phyloP scores from a whole-genome alignment of 2,329 filamentous ascomycete genomes.

The Alternaria sp. region DNA sequence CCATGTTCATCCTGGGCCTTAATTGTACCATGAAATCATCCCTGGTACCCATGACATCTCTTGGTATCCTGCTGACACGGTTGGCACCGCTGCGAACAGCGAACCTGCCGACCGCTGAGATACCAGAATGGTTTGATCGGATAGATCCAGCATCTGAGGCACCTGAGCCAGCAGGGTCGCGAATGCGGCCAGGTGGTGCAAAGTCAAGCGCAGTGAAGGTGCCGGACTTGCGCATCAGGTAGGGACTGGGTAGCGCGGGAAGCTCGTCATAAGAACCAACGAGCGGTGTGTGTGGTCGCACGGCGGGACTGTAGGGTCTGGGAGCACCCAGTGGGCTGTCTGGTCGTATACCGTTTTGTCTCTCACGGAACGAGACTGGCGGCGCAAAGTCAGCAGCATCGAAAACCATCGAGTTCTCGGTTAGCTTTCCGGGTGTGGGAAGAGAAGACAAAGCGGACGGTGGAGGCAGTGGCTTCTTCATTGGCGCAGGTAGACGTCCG shows the following conservation, averaged over 20 bases:
- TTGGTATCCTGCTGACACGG: slow-evolving; percentile 83
- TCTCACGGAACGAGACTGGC: slow-evolving; percentile 68
- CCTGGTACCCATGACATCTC: slow-evolving; percentile 80
- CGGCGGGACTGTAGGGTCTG: slow-evolving; percentile 76
- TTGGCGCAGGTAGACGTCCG: slow-evolving; percentile 45
- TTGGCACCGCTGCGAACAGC: slow-evolving; percentile 83
- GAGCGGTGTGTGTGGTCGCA: slow-evolving; percentile 80
- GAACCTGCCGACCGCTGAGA: slow-evolving; percentile 74
- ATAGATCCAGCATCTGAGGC: slow-evolving; percentile 59
- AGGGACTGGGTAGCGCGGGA: slow-evolving; percentile 83
- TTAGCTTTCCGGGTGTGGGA: slow-evolving; percentile 85
- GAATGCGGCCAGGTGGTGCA: slow-evolving; percentile 78
- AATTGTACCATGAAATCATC: slow-evolving; percentile 70
- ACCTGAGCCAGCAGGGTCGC: slow-evolving; percentile 50
- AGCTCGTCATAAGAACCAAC: slow-evolving; percentile 89
- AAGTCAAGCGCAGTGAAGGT: slow-evolving; percentile 85
- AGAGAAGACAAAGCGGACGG: slow-evolving; percentile 77
- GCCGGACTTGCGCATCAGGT: slow-evolving; percentile 77
- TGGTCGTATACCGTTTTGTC: slow-evolving; percentile 70
- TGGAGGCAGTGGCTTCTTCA: slow-evolving; percentile 72
- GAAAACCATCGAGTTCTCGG: slow-evolving; percentile 76
- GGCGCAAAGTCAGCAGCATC: slow-evolving; percentile 88
- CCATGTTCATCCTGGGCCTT: slow-evolving; percentile 65
- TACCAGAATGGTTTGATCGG: slow-evolving; percentile 78
- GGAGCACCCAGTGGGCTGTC: slow-evolving; percentile 67